Evolutionary conservation across 208 protist genomes (phyloP).

Genomic region (Novymonas esmeraldas): DNA sequence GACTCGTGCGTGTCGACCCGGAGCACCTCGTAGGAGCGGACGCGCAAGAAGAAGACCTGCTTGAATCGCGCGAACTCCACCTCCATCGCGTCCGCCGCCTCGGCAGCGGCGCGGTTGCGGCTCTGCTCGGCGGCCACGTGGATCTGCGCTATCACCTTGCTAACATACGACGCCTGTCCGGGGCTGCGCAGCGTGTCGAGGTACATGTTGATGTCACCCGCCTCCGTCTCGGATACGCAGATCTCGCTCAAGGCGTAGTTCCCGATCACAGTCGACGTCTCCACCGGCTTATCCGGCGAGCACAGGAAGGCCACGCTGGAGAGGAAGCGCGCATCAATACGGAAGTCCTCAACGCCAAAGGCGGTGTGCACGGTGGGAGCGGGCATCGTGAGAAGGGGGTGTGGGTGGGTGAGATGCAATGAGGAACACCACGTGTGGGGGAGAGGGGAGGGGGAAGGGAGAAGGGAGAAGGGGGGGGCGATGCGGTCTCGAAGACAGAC

Average conservation of each 20-base stretch:
- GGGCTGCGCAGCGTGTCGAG: slow-evolving; percentile 35
- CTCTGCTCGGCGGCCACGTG: slow-evolving; percentile 17
- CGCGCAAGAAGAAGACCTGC: slow-evolving; percentile 52
- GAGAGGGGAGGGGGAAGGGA: neutral
- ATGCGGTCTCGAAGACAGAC: neutral
- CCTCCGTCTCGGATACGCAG: slow-evolving; percentile 47
- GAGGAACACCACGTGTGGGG: no score
- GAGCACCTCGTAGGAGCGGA: slow-evolving; percentile 42
- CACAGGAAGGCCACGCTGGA: slow-evolving; percentile 38
- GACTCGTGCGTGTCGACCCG: slow-evolving; percentile 32
- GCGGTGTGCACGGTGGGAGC: slow-evolving; percentile 19
- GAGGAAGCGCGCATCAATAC: slow-evolving; percentile 38
- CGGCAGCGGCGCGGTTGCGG: slow-evolving; percentile 24
- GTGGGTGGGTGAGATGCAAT: neutral
- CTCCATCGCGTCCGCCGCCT: slow-evolving; percentile 33
- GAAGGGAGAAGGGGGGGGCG: neutral
- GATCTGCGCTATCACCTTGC: slow-evolving; percentile 31
- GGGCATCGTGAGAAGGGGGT: slow-evolving; percentile 7
- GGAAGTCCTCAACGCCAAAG: slow-evolving; percentile 38
- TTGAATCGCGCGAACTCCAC: slow-evolving; percentile 42
- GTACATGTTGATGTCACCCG: slow-evolving; percentile 34
- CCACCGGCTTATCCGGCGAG: slow-evolving; percentile 40
- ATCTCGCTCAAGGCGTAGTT: slow-evolving; percentile 58
- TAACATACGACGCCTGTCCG: slow-evolving; percentile 36
- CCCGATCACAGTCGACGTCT: slow-evolving; percentile 33